A percentile compares a stretch with the other conserved stretches of the same genome.
phyloP scores from a whole-genome alignment of 2,329 filamentous ascomycete genomes.

The Curvularia lunata region DNA sequence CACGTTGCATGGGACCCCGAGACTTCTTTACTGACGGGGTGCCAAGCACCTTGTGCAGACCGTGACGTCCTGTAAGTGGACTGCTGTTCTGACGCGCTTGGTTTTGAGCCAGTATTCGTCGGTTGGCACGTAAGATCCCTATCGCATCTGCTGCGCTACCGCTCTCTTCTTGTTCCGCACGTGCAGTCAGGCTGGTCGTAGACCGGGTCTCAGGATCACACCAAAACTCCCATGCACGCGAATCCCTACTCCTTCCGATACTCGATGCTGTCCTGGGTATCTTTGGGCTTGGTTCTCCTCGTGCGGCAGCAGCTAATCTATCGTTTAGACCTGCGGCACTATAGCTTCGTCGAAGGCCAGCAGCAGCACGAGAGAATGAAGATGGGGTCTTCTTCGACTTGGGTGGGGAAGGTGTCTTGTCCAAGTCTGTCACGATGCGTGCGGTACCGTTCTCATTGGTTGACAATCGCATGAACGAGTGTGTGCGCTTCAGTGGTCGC shows the following conservation, averaged over 20 bases:
- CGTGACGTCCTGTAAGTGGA: slow-evolving; percentile 41
- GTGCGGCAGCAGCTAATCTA: slow-evolving; percentile 36
- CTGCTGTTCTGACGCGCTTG: slow-evolving; percentile 71
- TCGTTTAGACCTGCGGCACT: slow-evolving; percentile 64
- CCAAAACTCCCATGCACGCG: slow-evolving; percentile 89
- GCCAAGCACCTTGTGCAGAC: slow-evolving; percentile 38
- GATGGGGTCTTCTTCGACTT: slow-evolving; percentile 59
- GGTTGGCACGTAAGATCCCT: slow-evolving; percentile 75
- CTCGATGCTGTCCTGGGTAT: slow-evolving; percentile 58
- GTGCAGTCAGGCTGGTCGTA: slow-evolving; percentile 70
- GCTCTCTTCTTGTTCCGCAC: slow-evolving; percentile 78
- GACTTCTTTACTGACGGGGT: slow-evolving; percentile 47
- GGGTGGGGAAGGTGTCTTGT: slow-evolving; percentile 72
- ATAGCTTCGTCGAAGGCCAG: slow-evolving; percentile 71
- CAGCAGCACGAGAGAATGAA: slow-evolving; percentile 48
- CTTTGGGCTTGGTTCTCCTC: slow-evolving; percentile 41
- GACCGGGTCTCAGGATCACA: slow-evolving; percentile 81
- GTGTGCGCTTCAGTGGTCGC: slow-evolving; percentile 47
- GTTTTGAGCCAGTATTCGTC: slow-evolving; percentile 60
- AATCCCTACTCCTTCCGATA: slow-evolving; percentile 80
- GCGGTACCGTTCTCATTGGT: slow-evolving; percentile 89
- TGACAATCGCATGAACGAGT: slow-evolving; percentile 73
- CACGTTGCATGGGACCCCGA: slow-evolving; percentile 43
- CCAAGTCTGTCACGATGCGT: slow-evolving; percentile 75
- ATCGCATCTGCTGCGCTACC: slow-evolving; percentile 84